These are phyloP conservation scores for Colletotrichum theobromicola DNA, from an alignment of 2,329 filamentous ascomycete species.

Conservation along the genomic window DNA sequence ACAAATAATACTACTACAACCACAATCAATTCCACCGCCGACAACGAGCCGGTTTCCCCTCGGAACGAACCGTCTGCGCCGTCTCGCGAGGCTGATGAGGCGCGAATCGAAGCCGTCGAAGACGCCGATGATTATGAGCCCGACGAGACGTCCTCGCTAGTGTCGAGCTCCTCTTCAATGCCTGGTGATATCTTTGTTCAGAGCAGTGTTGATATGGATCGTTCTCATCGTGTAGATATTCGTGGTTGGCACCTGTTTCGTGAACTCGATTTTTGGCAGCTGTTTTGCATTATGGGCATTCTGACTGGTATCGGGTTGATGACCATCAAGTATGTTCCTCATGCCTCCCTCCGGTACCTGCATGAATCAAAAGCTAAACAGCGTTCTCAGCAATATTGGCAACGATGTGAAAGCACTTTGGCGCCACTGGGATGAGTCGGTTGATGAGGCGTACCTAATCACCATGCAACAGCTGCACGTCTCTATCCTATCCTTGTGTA, in stretches of 20 bases:
- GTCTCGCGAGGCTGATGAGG: conserved; percentile 21
- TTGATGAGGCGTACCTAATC: conserved; percentile 76
- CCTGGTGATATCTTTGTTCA: conserved; percentile 56
- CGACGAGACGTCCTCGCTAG: conserved; percentile 82
- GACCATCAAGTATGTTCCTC: conserved; percentile 88
- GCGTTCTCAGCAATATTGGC: conserved; percentile 79
- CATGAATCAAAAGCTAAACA: conserved; percentile 31
- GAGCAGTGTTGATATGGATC: conserved; percentile 72
- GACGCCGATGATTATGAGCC: conserved; percentile 40
- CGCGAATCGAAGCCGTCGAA: conserved; percentile 32
- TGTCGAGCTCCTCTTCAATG: conserved; percentile 67
- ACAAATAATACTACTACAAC: conserved; percentile 32
- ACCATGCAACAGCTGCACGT: conserved; percentile 89
- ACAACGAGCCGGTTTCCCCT: conserved; percentile 7
- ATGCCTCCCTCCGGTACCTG: not conserved
- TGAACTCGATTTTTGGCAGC: conserved; percentile 85
- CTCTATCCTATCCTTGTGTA: conserved; percentile 88
- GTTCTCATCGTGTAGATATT: conserved; percentile 87
- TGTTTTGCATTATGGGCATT: conserved; percentile 88
- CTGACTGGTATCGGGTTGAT: conserved; percentile 93
- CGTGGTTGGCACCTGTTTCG: conserved; percentile 79
- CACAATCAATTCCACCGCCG: conserved; percentile 28
- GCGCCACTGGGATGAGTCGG: conserved; percentile 80
- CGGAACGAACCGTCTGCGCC: conserved; percentile 3
- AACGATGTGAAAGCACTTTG: conserved; percentile 88